Evolutionary conservation across 257 asterid species (phyloP).

Genomic region (Solanum paucissectum): DNA sequence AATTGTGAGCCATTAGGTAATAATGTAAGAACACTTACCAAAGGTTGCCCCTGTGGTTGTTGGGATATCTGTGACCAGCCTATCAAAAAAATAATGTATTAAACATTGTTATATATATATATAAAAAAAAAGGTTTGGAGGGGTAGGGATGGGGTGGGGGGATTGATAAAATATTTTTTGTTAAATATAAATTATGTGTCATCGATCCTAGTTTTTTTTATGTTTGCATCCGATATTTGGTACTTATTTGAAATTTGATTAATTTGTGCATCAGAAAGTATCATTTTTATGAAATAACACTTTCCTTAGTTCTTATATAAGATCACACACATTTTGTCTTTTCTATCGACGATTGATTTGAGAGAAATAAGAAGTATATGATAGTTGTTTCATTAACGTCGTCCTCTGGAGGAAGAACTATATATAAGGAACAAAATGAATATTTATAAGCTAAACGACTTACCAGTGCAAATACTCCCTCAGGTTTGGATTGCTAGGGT

Average conservation of each 20-base stretch:
- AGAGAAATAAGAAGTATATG: no score
- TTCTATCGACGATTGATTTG: not conserved
- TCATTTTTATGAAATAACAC: no score
- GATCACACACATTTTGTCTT: not conserved
- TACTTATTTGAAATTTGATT: no score
- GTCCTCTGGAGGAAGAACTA: not conserved
- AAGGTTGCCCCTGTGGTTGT: conserved; percentile 56
- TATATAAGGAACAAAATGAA: not conserved
- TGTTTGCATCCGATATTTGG: not conserved
- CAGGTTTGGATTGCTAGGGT: conserved; percentile 49
- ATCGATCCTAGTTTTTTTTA: no score
- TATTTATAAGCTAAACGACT: not conserved
- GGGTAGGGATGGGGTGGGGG: not conserved
- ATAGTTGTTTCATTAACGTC: not conserved
- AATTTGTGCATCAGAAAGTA: no score
- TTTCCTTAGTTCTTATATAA: no score
- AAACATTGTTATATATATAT: not conserved
- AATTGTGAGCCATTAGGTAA: not conserved
- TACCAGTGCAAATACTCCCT: conserved; percentile 65
- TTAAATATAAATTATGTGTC: not conserved
- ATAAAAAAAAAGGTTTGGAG: not conserved
- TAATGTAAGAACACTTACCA: conserved; percentile 20
- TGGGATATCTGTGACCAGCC: conserved; percentile 88
- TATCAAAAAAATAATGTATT: not conserved
- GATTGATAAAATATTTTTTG: not conserved